These are phyloP conservation scores for Arthrobotrys musiformis DNA, from an alignment of 2,329 filamentous ascomycete genomes.

Conservation along the genomic window DNA sequence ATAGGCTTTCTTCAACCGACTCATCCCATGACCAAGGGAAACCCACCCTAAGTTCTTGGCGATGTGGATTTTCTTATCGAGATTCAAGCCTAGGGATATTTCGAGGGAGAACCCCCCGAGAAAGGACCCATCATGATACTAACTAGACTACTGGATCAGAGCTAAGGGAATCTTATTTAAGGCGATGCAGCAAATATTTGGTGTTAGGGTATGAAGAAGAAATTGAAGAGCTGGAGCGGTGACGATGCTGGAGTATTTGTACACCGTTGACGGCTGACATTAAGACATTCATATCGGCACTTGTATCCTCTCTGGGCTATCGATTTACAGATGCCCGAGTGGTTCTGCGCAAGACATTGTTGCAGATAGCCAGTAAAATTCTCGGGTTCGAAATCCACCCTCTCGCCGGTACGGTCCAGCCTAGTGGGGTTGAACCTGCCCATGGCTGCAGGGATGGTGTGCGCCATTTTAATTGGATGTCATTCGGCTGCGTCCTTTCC, in stretches of 20 bases:
- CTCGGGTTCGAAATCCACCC: slow-evolving; percentile 32
- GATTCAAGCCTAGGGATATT: slow-evolving; percentile 19
- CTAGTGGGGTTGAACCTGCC: slow-evolving; percentile 48
- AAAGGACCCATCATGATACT: slow-evolving; percentile 25
- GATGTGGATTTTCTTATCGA: slow-evolving; percentile 45
- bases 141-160: slow-evolving; percentile 1
- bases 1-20: slow-evolving; percentile 12
- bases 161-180: slow-evolving; percentile 11
- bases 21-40: slow-evolving; percentile 55
- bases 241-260: slow-evolving; percentile 15
- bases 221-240: slow-evolving; percentile 16
- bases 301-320: slow-evolving; percentile 41
- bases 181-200: slow-evolving; percentile 2
- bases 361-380: slow-evolving; percentile 51
- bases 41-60: slow-evolving; percentile 51
- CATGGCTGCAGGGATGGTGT: slow-evolving; percentile 51
- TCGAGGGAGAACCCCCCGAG: slow-evolving; percentile 8
- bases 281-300: slow-evolving; percentile 39
- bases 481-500: slow-evolving; percentile 24
- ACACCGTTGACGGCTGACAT: slow-evolving; percentile 33
- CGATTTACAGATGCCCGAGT: slow-evolving; percentile 52
- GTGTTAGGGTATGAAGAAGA: not conserved
- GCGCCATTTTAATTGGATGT: slow-evolving; percentile 46
- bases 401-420: slow-evolving; percentile 52
- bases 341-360: slow-evolving; percentile 52